Base-by-base conservation (phyloP, 768 basidiomycete genomes). In the Trametes elegans region DNA sequence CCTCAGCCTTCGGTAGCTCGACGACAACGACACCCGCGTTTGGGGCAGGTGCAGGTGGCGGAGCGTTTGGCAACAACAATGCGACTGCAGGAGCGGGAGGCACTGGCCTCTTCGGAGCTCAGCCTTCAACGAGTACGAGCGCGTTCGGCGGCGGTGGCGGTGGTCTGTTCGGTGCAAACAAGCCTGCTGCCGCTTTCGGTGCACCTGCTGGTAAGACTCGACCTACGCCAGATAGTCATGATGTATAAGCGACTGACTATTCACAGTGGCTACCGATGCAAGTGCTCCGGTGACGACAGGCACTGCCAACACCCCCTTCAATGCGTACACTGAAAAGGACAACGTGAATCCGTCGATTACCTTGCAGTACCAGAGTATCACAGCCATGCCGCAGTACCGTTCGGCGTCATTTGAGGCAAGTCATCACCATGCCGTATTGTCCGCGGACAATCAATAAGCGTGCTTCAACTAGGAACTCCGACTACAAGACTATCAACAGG, bases 331-430 rank as follows among this genome's bases (percentile, higher is more conserved):
- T 31, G 92, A 94, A 65, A 90, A 90, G 62, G 92, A 94, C 60
- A 62, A 72, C 14, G 66, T 71, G 8, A 78, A 72, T 53, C 60
- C 73, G 16, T 74, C 47, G 45, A 54, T 71, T 11, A 81, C 74
- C 5, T 74, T 87, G 36, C 86, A 89, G 57, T 96, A 88, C 69
- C 92, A 95, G 70, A 80, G 85, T 32, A 92, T 93, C 49, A 80
- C 85, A 16, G 86, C 85, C 59, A 90, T 88, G 79, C 88, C 88
- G 14, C 78, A 79, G 16, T 96, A 93, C 66, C 71, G 79, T 55
- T 86, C 87, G 36, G 84, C 80, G 57, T 94, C 91, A 19, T 80
- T 90, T 58, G 66, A 76, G 66, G 58, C 74, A 57, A 55, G 71
- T 64, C n/a, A 19, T 3, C 14, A n/a, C 57, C 13, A 19, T 31